Evolutionary conservation across 179 eudicot genomes (phyloP).

Genomic region (Camellia oleifera): DNA sequence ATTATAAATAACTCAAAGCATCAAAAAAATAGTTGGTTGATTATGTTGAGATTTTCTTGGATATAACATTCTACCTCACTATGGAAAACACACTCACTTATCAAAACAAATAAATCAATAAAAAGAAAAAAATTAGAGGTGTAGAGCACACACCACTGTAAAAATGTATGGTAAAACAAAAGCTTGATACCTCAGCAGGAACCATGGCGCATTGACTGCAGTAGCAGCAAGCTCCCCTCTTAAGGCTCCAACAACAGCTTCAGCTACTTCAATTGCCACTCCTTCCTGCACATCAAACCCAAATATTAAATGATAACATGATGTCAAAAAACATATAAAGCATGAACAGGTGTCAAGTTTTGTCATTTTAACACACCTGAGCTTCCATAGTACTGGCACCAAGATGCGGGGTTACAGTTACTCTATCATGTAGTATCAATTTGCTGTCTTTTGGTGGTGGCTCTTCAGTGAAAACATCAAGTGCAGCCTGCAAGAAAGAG

Average conservation of each 20-base stretch:
- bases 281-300: constrained; percentile 12
- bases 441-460: constrained; percentile 61
- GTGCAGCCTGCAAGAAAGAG: constrained; percentile 42
- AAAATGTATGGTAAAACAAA: too few species aligned
- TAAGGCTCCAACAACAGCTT: constrained; percentile 17
- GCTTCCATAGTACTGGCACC: constrained; percentile 71
- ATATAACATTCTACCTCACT: too few species aligned
- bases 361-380: constrained; percentile 31
- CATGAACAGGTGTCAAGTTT: not conserved
- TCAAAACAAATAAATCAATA: too few species aligned
- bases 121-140: too few species aligned
- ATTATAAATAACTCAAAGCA: too few species aligned
- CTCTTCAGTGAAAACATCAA: constrained; percentile 61
- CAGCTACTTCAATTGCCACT: constrained; percentile 20
- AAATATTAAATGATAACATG: not conserved
- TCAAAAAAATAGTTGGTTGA: too few species aligned
- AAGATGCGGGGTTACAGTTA: constrained; percentile 62
- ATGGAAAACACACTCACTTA: too few species aligned
- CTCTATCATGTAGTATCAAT: constrained; percentile 43
- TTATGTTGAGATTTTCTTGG: too few species aligned
- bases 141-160: too few species aligned
- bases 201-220: constrained; percentile 23
- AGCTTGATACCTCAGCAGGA: constrained; percentile 12
- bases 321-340: not conserved
- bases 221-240: constrained; percentile 19